Percentiles rank a stretch among this genome's conserved stretches.
Conservation (phyloP, 352 stramenopile genomes). For the Pythium utonaiense region DNA sequence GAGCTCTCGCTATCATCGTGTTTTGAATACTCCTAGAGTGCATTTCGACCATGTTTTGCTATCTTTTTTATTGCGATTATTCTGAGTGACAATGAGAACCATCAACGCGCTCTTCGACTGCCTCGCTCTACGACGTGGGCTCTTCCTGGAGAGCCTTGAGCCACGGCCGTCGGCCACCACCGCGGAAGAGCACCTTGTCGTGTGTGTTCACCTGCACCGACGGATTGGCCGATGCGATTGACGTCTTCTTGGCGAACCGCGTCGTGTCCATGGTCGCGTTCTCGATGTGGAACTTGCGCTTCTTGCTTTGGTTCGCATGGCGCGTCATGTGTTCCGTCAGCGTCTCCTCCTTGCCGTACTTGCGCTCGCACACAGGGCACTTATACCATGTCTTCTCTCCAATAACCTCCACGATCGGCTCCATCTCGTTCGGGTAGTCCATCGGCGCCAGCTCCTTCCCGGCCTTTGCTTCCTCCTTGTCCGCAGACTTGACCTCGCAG, state of each 20-base stretch:
- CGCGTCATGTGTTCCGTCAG: constrained; percentile 77
- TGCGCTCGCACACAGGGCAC: constrained; percentile 70
- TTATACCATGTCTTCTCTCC: constrained; percentile 87
- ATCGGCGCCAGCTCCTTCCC: constrained; percentile 53
- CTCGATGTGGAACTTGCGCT: constrained; percentile 85
- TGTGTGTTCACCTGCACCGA: constrained; percentile 88
- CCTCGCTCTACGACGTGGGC: constrained; percentile 8
- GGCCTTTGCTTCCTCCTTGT: constrained; percentile 28
- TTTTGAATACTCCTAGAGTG: not conserved
- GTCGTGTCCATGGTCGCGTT: constrained; percentile 78
- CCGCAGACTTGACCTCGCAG: constrained; percentile 45
- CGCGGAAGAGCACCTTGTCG: constrained; percentile 82
- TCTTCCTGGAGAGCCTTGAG: constrained; percentile 66
- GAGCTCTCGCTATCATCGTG: too few species aligned
- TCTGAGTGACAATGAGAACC: not conserved
- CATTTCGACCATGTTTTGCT: not conserved
- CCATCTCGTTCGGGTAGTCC: constrained; percentile 56
- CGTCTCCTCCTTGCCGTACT: constrained; percentile 76
- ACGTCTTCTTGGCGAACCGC: constrained; percentile 69
- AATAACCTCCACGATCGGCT: constrained; percentile 70
- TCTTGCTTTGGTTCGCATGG: constrained; percentile 84
- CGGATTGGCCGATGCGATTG: constrained; percentile 80
- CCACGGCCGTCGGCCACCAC: constrained; percentile 66
- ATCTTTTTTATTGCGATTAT: not conserved
- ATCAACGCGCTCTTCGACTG: not conserved